Evolutionary conservation across 805 yeast genomes (phyloP).

Genomic region (Sugiyamaella smithiae): DNA sequence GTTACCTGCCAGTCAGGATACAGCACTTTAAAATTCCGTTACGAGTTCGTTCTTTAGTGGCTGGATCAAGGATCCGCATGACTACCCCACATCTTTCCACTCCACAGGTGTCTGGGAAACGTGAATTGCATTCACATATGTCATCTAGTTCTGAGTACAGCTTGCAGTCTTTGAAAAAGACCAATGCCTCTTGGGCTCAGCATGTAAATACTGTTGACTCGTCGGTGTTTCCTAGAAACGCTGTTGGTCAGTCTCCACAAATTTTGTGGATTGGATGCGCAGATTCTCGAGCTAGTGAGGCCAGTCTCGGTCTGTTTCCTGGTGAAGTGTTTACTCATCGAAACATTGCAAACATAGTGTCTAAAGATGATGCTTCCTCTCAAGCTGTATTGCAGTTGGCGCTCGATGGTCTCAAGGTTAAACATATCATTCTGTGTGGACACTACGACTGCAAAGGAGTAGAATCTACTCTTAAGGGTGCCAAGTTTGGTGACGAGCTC

Average conservation of each 20-base stretch:
- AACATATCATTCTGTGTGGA: conserved; percentile 82
- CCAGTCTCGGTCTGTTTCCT: conserved; percentile 71
- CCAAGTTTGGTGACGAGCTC: conserved; percentile 63
- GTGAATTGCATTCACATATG: too few species aligned
- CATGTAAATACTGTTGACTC: conserved; percentile 50
- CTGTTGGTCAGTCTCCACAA: conserved; percentile 86
- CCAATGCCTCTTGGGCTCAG: conserved; percentile 46
- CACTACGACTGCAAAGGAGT: conserved; percentile 96
- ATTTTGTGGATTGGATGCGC: conserved; percentile 94
- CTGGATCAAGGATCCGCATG: conserved; percentile 3
- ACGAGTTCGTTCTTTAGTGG: neutral
- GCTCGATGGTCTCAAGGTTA: conserved; percentile 75
- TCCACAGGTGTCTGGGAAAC: too few species aligned
- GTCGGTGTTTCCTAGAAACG: conserved; percentile 59
- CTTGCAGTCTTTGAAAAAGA: conserved; percentile 32
- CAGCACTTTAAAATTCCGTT: conserved; percentile 1
- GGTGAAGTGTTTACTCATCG: conserved; percentile 90
- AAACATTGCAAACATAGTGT: conserved; percentile 78
- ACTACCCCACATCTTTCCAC: neutral
- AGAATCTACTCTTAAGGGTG: conserved; percentile 68
- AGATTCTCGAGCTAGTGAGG: conserved; percentile 86
- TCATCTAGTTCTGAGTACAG: too few species aligned
- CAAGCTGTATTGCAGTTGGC: conserved; percentile 86
- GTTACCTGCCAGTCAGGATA: too few species aligned
- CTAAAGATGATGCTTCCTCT: conserved; percentile 64